Evolutionary conservation across 1,284 basidiomycete genomes (phyloP), one percentile per base, ranked within the genome.

Genomic region (Takashimella tepidaria): DNA sequence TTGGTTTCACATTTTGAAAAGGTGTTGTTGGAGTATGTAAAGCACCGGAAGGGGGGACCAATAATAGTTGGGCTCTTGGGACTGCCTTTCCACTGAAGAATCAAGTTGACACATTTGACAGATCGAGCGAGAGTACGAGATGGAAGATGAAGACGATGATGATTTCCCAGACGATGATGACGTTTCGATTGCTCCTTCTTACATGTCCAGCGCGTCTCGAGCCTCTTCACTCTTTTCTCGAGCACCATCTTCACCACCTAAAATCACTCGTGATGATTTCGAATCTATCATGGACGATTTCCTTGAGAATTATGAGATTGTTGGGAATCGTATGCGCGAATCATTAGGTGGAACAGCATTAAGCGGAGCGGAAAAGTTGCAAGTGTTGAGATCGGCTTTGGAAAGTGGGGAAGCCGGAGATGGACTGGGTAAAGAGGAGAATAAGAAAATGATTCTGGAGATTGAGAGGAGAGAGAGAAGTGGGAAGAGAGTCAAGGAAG

Each of bases 241-340:
- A 21, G 48, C 43, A 16, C 41, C 40, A 20, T 25, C 20, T 16
- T 20, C 31, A 19, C 83, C 55, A 82, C 88, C 88, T 0, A 83
- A 87, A 57, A 81, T 92, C 37, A 84, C 84, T 13, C 82, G 91
- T 43, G 86, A 88, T 61, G 95, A 98, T 75, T 95, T 98, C 70
- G 85, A 89, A 48, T 77, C 80, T 0, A 91, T 98, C 80, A 85
- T 98, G 80, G 86, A 95, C 72, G 91, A 97, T 66, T 98, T 98
- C 73, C 79, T 98, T 54, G 85, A 88, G 50, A 88, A 90, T 64
- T 97, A 90, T 68, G 95, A 98, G 70, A 82, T 93, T 23, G 89
- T 92, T 21, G 88, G 91, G 25, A 76, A 78, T 50, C 90, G 89
- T 69, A 83, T 95, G 79, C 85, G 84, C 57, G 87, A 81, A 16